A percentile compares a stretch with the other conserved stretches of the same genome.
phyloP scores from a whole-genome alignment of 805 yeast genomes.

The Tetrapisispora pingtungensis region DNA sequence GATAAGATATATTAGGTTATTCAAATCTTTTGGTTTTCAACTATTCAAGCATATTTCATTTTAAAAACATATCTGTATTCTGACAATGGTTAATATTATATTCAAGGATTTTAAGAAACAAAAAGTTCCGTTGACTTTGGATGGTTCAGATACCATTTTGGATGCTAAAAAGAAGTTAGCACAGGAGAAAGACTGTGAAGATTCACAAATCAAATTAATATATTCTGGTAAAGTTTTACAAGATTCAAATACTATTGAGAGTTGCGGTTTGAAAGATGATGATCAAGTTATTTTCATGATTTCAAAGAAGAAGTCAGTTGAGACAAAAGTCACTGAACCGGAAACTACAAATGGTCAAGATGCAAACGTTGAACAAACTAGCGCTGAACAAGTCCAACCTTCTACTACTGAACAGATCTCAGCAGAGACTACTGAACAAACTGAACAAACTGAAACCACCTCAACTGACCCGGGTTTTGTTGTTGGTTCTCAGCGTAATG shows the following conservation, averaged over 20 bases:
- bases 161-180: conserved; percentile 71
- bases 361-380: conserved; percentile 14
- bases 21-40: too few species aligned
- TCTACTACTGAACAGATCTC: conserved; percentile 12
- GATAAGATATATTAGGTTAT: too few species aligned
- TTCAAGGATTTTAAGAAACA: conserved; percentile 92
- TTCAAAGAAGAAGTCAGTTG: conserved; percentile 37
- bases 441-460: conserved; percentile 16
- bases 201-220: conserved; percentile 73
- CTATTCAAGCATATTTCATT: too few species aligned
- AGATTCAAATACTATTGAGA: conserved; percentile 66
- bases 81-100: conserved; percentile 19
- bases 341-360: conserved; percentile 14
- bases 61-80: too few species aligned
- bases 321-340: conserved; percentile 18
- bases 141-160: conserved; percentile 52
- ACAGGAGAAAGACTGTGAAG: conserved; percentile 54
- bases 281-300: conserved; percentile 92
- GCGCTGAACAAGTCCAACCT: conserved; percentile 17
- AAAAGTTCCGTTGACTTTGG: conserved; percentile 71
- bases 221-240: conserved; percentile 86
- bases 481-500: conserved; percentile 67
- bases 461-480: conserved; percentile 50
- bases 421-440: conserved; percentile 8
- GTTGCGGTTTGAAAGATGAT: conserved; percentile 65